These are phyloP conservation scores for Tetrahymena malaccensis DNA, from an alignment of 73 alveolate species.

Conservation along the genomic window DNA sequence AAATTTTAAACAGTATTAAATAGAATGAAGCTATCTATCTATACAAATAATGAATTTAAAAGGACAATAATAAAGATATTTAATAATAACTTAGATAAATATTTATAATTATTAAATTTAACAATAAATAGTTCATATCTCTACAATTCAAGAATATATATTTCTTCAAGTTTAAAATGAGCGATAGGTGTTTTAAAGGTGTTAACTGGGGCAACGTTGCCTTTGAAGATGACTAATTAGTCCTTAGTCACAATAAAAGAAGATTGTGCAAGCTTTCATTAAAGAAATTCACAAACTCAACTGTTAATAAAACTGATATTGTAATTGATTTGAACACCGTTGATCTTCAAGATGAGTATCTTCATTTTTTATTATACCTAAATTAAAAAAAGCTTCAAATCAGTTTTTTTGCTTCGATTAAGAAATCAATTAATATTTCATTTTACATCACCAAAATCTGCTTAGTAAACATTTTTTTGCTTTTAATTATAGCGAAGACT, in stretches of 20 bases:
- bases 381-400: not conserved
- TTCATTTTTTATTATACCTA: not conserved
- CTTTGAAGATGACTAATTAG: not conserved
- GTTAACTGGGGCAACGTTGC: not conserved
- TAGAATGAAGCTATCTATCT: not conserved
- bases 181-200: not conserved
- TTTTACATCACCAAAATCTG: not conserved
- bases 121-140: not conserved
- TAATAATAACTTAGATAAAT: not conserved
- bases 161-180: not conserved
- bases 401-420: not conserved
- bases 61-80: not conserved
- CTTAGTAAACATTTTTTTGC: not conserved
- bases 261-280: not conserved
- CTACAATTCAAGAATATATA: not conserved
- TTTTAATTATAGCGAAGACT: not conserved
- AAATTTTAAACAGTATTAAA: not conserved
- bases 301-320: not conserved
- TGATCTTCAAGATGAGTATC: not conserved
- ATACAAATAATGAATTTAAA: not conserved
- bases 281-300: not conserved
- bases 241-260: not conserved
- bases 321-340: not conserved
- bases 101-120: not conserved
- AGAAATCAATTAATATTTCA: too few relatives aligned